Evolutionary conservation across 139 green algal genomes (phyloP), one percentile per base, ranked within the genome.

Genomic region (Ostreobium quekettii): DNA sequence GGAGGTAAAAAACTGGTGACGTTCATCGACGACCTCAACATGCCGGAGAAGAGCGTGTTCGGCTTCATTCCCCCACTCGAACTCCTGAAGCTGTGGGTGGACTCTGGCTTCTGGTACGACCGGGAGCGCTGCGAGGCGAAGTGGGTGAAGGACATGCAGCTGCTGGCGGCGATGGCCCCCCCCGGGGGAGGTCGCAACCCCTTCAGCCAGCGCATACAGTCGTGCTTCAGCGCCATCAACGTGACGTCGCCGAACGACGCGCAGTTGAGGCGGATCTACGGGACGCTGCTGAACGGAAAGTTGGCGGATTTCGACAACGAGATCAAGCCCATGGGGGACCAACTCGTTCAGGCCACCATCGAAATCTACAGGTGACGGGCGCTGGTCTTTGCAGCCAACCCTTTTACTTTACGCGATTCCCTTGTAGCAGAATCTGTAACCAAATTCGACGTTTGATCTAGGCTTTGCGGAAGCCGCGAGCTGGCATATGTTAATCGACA

Each of bases 61-160:
- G 88, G 88, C 30, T 92, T 92, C 83, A 89, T 91, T 35, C 86
- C 88, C 24, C 88, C 88, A 7, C 74, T 92, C 31, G 88, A 95
- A 74, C 80, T 95, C 58, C 81, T 95, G 53, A 92, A 92, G 78
- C 82, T 92, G 1, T 95, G 85, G 86, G 75, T 79, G 1, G 88
- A 95, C 80, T 88, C 92, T 76, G 88, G 86, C 29, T 92, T 89
- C 82, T 95, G 87, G 87, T 95, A 92, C 66, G 88, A 92, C 61
- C 82, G 88, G 11, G 32, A 74, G 28, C 80, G 80, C 37, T 87
- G 83, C 49, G 87, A 95, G 75, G 67, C 82, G 28, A 91, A 89
- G 78, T 53, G 82, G 61, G 76, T 95, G 48, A 88, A 87, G 74
- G 86, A 95, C 74, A 87, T 92, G 82, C 86, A 92, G 79, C 77